These are phyloP conservation scores for Botrytis deweyae DNA, from an alignment of 2,329 filamentous ascomycete genomes.

Conservation along the genomic window DNA sequence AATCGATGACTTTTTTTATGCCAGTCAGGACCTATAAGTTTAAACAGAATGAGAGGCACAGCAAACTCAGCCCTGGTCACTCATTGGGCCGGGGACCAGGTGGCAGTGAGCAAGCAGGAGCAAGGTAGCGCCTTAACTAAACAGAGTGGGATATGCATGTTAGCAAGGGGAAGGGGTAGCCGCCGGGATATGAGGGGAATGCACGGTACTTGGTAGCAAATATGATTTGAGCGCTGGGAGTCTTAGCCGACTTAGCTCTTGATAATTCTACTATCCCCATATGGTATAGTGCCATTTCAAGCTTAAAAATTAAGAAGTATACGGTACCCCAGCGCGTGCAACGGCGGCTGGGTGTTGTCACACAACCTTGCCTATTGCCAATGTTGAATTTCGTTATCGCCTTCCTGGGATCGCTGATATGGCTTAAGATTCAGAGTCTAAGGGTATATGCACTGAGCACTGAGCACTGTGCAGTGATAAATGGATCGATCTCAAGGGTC, in stretches of 20 bases:
- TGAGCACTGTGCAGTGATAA: constrained; percentile 4
- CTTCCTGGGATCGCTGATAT: background rate
- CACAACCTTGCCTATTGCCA: constrained; percentile 7
- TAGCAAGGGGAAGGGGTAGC: constrained; percentile 16
- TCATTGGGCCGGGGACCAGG: constrained; percentile 23
- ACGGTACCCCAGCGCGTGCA: constrained; percentile 9
- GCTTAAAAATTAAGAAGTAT: constrained; percentile 10
- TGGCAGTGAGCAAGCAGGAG: constrained; percentile 29
- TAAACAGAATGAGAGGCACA: constrained; percentile 30
- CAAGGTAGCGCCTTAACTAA: constrained; percentile 15
- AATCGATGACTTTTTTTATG: constrained; percentile 20
- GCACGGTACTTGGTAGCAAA: constrained; percentile 16
- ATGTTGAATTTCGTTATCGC: background rate
- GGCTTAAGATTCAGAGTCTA: background rate
- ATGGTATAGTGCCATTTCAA: constrained; percentile 14
- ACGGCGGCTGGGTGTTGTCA: constrained; percentile 18
- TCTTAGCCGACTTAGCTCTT: constrained; percentile 5
- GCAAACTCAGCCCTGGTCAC: constrained; percentile 30
- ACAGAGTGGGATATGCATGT: constrained; percentile 21
- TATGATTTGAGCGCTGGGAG: background rate
- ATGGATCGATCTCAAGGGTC: constrained; percentile 11
- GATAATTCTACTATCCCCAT: background rate
- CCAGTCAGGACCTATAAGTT: constrained; percentile 30
- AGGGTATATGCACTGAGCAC: constrained; percentile 8
- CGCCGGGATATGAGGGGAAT: constrained; percentile 20